Conservation (phyloP, 192 early-diverging fungal species). For the Backusella tarrabulga region DNA sequence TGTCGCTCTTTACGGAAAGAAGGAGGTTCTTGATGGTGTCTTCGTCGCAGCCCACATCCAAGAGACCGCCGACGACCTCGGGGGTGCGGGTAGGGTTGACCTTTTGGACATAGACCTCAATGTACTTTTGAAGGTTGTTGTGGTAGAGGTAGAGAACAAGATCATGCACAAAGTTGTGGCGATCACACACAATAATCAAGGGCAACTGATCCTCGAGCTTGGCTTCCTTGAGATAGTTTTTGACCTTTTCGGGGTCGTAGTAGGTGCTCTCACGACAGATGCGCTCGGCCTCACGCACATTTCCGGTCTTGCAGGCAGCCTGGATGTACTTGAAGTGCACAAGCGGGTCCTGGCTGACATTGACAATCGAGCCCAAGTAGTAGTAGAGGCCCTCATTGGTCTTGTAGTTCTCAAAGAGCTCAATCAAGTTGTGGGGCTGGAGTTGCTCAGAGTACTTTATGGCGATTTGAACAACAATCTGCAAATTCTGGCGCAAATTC, state of each 20-base stretch:
- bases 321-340: constrained; percentile 99
- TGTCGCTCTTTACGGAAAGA: constrained; percentile 73
- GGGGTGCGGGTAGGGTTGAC: constrained; percentile 95
- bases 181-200: constrained; percentile 98
- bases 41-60: constrained; percentile 99
- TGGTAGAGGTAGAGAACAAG: constrained; percentile 95
- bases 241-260: constrained; percentile 98
- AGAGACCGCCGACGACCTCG: constrained; percentile 89
- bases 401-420: constrained; percentile 91
- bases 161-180: constrained; percentile 97
- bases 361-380: constrained; percentile 95
- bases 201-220: constrained; percentile 95
- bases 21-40: constrained; percentile 87
- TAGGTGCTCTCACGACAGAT: constrained; percentile 95
- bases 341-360: constrained; percentile 89
- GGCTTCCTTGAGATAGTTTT: constrained; percentile 98
- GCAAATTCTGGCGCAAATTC: constrained; percentile 94
- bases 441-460: constrained; percentile 98
- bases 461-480: constrained; percentile 91
- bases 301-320: constrained; percentile 87
- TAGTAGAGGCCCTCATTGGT: constrained; percentile 95
- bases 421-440: constrained; percentile 83
- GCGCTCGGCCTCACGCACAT: constrained; percentile 96
- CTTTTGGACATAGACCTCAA: constrained; percentile 98
- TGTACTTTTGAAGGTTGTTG: constrained; percentile 91